Evolutionary conservation across 1,139 yeast genomes (phyloP).

Genomic region (Pichia sp.): DNA sequence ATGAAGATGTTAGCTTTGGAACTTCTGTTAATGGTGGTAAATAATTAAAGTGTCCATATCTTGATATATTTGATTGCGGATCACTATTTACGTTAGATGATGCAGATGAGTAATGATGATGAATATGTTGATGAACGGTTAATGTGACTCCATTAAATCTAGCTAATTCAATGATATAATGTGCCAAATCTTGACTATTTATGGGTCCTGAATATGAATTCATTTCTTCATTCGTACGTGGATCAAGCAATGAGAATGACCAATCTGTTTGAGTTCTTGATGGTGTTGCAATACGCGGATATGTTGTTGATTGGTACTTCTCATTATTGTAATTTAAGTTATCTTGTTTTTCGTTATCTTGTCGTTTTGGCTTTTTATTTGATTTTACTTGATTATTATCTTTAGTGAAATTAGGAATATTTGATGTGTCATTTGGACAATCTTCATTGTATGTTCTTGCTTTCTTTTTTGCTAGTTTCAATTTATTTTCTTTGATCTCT

Average conservation of each 20-base stretch:
- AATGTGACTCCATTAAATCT: conserved; percentile 53
- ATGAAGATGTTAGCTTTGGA: conserved; percentile 61
- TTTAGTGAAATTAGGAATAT: neutral
- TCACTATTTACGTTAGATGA: conserved; percentile 35
- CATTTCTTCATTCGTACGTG: conserved; percentile 28
- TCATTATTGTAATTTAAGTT: neutral
- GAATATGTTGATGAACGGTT: conserved; percentile 80
- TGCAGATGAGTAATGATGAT: conserved; percentile 53
- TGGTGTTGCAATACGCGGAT: conserved; percentile 20
- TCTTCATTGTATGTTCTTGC: neutral
- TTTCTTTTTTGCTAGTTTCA: neutral
- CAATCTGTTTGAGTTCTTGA: conserved; percentile 27
- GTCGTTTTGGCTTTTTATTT: neutral
- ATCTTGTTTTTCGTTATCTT: neutral
- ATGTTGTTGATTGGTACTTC: conserved; percentile 3
- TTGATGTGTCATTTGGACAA: neutral
- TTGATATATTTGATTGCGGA: conserved; percentile 50
- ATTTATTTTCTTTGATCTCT: neutral
- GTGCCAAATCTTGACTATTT: conserved; percentile 46
- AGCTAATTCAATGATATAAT: conserved; percentile 56
- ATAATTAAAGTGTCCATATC: conserved; percentile 68
- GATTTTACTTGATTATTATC: neutral
- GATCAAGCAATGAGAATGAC: conserved; percentile 26
- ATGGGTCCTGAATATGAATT: conserved; percentile 41
- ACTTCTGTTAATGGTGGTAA: conserved; percentile 64